Conservation (phyloP, 2,329 filamentous ascomycete genomes). For the Eutypella sp. region DNA sequence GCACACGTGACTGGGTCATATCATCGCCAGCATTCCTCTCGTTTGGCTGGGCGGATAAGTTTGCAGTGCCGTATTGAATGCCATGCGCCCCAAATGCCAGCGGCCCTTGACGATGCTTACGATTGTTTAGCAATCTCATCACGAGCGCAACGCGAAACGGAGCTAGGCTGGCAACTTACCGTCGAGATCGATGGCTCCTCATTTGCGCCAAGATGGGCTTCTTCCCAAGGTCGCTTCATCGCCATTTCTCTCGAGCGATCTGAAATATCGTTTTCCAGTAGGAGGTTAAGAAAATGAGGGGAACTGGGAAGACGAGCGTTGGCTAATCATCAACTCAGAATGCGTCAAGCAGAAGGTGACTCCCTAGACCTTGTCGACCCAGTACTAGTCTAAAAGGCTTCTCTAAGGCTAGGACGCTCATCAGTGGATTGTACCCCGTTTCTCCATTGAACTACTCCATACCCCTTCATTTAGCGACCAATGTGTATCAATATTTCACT, state of each 20-base stretch:
- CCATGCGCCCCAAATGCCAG: not conserved
- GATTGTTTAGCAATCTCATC: not conserved
- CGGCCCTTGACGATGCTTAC: not conserved
- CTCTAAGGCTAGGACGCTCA: too few relatives aligned
- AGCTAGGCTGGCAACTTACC: not conserved
- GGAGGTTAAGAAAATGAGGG: not conserved
- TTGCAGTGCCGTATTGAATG: not conserved
- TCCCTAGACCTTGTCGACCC: too few relatives aligned
- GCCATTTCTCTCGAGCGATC: not conserved
- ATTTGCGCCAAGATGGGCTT: conserved; percentile 1
- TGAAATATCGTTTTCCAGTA: not conserved
- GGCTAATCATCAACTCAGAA: not conserved
- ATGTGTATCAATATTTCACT: not conserved
- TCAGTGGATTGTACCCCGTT: not conserved
- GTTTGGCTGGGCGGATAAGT: not conserved
- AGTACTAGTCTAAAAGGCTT: too few relatives aligned
- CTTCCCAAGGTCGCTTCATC: conserved; percentile 10
- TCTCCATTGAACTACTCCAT: too few relatives aligned
- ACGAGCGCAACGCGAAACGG: not conserved
- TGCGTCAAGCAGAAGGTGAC: too few relatives aligned
- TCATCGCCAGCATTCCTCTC: not conserved
- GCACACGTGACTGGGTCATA: conserved; percentile 1
- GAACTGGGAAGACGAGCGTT: not conserved
- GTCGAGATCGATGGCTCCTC: not conserved
- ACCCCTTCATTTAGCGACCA: not conserved